Conservation (phyloP, 208 protist species). For the Acanthamoeba castellanii region DNA sequence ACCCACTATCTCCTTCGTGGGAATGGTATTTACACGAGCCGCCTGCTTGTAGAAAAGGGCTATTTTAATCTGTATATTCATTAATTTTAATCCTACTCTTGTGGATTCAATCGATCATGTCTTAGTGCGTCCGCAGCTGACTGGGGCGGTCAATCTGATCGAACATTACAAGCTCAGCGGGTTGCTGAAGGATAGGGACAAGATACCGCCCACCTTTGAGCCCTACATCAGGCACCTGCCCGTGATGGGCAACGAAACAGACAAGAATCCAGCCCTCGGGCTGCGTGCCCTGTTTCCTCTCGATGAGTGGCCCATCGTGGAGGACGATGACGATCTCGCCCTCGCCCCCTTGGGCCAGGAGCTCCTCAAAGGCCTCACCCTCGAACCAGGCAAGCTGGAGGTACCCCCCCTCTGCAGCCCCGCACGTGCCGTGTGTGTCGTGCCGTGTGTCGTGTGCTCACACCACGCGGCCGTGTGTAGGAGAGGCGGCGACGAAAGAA, state of each 20-base stretch:
- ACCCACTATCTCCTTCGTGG: conserved; percentile 17
- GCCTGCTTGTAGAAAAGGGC: not conserved
- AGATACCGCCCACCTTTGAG: conserved; percentile 66
- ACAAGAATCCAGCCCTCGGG: conserved; percentile 1
- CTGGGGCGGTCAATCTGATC: conserved; percentile 55
- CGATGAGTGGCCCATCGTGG: conserved; percentile 71
- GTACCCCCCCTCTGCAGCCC: not conserved
- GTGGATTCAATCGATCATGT: not conserved
- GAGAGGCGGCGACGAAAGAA: conserved; percentile 35
- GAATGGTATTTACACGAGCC: not conserved
- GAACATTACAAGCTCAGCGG: conserved; percentile 37
- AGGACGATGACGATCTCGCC: conserved; percentile 65
- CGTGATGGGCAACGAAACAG: conserved; percentile 63
- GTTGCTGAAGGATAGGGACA: conserved; percentile 29
- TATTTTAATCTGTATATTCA: not conserved
- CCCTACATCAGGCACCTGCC: conserved; percentile 71
- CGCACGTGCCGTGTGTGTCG: too few species aligned
- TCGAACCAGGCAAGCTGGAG: conserved; percentile 65
- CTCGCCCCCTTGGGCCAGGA: conserved; percentile 42
- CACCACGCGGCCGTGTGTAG: not conserved
- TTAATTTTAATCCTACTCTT: not conserved
- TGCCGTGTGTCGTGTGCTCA: not conserved
- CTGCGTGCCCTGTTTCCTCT: conserved; percentile 51
- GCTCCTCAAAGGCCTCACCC: conserved; percentile 46
- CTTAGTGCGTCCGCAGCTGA: conserved; percentile 67